Percentiles rank a stretch among this genome's conserved stretches.
These are phyloP conservation scores for Fusarium heterosporum DNA, from an alignment of 2,329 filamentous ascomycete genomes.

Conservation along the genomic window DNA sequence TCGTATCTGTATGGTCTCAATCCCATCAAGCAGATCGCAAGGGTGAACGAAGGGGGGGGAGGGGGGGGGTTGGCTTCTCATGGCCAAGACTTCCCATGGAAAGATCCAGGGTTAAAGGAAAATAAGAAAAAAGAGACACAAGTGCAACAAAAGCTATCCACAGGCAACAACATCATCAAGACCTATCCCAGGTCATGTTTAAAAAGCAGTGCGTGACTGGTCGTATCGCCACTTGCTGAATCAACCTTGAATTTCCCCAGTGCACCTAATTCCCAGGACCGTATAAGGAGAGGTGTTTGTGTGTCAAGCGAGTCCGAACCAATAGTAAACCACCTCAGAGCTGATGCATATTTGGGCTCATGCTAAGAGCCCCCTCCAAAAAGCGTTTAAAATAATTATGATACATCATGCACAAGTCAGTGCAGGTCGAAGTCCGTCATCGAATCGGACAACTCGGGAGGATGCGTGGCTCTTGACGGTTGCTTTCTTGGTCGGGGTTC, in stretches of 20 bases:
- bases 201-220: constrained; percentile 49
- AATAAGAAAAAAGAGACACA: constrained; percentile 24
- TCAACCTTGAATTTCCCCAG: constrained; percentile 48
- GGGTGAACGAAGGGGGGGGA: constrained; percentile 21
- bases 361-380: constrained; percentile 34
- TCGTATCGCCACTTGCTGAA: constrained; percentile 50
- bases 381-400: constrained; percentile 38
- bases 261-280: constrained; percentile 45
- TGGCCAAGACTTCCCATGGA: constrained; percentile 42
- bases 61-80: constrained; percentile 38
- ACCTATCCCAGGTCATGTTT: constrained; percentile 44
- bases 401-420: constrained; percentile 55
- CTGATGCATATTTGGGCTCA: constrained; percentile 35
- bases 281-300: constrained; percentile 41
- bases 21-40: constrained; percentile 42
- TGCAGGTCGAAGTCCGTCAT: constrained; percentile 54
- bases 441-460: constrained; percentile 57
- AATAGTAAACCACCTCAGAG: constrained; percentile 41
- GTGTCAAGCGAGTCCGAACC: constrained; percentile 45
- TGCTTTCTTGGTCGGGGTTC: constrained; percentile 50
- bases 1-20: constrained; percentile 43
- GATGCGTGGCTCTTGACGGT: constrained; percentile 54
- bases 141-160: constrained; percentile 44
- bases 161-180: constrained; percentile 48
- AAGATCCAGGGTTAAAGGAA: constrained; percentile 24